phyloP scores from a whole-genome alignment of 1,284 basidiomycete species.

The Trametes polyzona region DNA sequence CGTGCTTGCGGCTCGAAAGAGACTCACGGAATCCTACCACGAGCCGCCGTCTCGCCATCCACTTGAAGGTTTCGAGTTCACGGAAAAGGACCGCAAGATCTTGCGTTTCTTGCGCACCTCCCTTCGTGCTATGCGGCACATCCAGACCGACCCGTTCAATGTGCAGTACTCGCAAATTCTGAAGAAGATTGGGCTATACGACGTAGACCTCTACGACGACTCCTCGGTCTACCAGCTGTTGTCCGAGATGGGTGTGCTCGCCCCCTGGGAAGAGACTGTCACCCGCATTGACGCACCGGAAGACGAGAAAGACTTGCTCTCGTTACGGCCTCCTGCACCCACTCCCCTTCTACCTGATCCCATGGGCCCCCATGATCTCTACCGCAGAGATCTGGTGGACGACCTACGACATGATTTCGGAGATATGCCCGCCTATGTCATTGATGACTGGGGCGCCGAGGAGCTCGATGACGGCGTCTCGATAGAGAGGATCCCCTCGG shows the following conservation, averaged over 20 bases:
- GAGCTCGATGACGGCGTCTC: constrained; percentile 97
- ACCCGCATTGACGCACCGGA: constrained; percentile 32
- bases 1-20: constrained; percentile 40
- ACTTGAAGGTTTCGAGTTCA: constrained; percentile 39
- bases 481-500: constrained; percentile 63
- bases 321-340: constrained; percentile 18
- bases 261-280: constrained; percentile 74
- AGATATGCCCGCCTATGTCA: constrained; percentile 81
- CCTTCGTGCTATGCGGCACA: constrained; percentile 58
- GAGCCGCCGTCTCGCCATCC: constrained; percentile 41
- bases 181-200: constrained; percentile 54
- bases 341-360: constrained; percentile 24
- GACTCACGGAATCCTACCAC: constrained; percentile 35
- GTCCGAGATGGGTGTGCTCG: constrained; percentile 68
- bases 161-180: constrained; percentile 62
- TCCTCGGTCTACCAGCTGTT: constrained; percentile 45
- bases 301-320: not conserved
- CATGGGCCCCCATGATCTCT: constrained; percentile 62
- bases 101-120: constrained; percentile 70
- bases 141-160: constrained; percentile 69
- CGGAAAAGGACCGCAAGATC: constrained; percentile 62
- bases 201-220: constrained; percentile 36
- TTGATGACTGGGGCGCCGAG: constrained; percentile 82
- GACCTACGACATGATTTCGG: constrained; percentile 87
- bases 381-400: constrained; percentile 60